Conservation (phyloP, 129 eudicot genomes). For the Heracleum sosnowskyi region DNA sequence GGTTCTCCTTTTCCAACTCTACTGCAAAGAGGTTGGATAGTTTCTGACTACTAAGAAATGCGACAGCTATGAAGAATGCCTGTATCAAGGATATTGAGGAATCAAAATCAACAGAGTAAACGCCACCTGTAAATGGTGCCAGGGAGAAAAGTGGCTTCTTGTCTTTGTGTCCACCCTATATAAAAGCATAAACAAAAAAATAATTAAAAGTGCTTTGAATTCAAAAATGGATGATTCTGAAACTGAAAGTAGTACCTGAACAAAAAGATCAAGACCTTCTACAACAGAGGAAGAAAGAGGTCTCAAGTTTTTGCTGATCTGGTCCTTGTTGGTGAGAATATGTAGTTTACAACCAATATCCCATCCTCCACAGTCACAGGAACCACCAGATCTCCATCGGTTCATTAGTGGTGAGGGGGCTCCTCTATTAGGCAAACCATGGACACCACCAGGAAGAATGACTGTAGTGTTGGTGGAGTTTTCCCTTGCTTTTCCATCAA, state of each 20-base stretch:
- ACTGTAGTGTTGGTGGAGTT: constrained; percentile 30
- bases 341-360: constrained; percentile 78
- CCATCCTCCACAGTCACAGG: constrained; percentile 98
- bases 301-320: constrained; percentile 10
- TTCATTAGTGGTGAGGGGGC: constrained; percentile 49
- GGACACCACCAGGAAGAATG: constrained; percentile 59
- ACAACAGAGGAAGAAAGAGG: constrained; percentile 15
- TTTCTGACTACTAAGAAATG: constrained; percentile 47
- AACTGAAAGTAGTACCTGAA: constrained; percentile 39
- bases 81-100: constrained; percentile 60
- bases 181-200: neutral
- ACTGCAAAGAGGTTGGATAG: constrained; percentile 34
- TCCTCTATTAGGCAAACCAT: constrained; percentile 54
- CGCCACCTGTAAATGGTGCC: constrained; percentile 48
- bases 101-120: constrained; percentile 56
- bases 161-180: constrained; percentile 39
- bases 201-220: neutral
- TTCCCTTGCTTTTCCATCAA: neutral
- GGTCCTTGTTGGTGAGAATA: constrained; percentile 35
- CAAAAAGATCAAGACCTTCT: constrained; percentile 41
- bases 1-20: constrained; percentile 20
- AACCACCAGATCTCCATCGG: constrained; percentile 82
- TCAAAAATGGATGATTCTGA: neutral
- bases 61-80: constrained; percentile 63
- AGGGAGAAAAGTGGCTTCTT: constrained; percentile 47